A percentile compares a stretch with the other conserved stretches of the same genome.
Conservation (phyloP, 2,329 filamentous ascomycete species). For the Chalaropsis ovoidea region DNA sequence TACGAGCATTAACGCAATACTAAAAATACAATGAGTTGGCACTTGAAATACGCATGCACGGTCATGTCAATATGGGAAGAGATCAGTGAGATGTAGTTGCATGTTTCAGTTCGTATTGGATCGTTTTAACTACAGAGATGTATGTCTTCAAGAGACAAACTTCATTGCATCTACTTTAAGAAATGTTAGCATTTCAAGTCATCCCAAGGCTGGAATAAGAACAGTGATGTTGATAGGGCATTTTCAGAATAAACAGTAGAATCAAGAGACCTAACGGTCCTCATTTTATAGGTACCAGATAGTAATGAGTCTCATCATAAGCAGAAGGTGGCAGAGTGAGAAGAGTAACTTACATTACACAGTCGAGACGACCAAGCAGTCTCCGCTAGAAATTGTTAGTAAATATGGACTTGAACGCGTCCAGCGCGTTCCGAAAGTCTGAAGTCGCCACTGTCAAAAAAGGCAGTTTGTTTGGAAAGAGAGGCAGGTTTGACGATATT, state of each 20-base stretch:
- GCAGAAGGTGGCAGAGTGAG: constrained; percentile 26
- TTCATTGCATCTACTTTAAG: neutral
- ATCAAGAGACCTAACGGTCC: constrained; percentile 32
- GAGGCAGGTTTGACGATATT: constrained; percentile 1
- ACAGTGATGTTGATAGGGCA: neutral
- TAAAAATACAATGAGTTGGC: neutral
- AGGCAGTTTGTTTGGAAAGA: constrained; percentile 11
- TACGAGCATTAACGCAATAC: neutral
- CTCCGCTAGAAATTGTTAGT: neutral
- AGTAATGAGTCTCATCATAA: constrained; percentile 58
- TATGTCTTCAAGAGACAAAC: neutral
- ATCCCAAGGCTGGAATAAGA: neutral
- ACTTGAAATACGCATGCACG: neutral
- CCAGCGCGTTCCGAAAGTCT: neutral
- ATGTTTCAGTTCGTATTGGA: neutral
- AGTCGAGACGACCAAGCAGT: too few relatives aligned
- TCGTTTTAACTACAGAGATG: neutral
- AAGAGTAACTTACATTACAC: constrained; percentile 20
- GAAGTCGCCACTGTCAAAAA: neutral
- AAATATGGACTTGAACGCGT: neutral
- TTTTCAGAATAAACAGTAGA: constrained; percentile 26
- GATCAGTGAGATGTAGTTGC: too few relatives aligned
- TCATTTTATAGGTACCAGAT: constrained; percentile 99
- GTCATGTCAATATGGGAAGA: too few relatives aligned
- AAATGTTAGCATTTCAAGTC: constrained; percentile 20